These are phyloP conservation scores for Akanthomyces uredinophilus DNA, from an alignment of 2,329 filamentous ascomycete species.

Conservation along the genomic window DNA sequence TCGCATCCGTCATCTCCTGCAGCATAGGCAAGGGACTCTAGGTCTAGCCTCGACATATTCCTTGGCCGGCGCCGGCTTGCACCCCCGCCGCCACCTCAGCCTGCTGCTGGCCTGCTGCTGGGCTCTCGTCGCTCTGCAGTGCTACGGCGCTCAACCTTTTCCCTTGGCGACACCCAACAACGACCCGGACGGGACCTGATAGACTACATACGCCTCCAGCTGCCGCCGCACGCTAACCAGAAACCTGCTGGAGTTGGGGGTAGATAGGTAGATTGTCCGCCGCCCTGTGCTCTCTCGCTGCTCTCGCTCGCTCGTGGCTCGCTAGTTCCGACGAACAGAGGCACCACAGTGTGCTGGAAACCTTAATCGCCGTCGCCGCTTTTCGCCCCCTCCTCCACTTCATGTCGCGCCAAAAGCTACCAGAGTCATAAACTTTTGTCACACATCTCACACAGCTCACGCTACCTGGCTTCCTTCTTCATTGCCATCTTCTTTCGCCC, in stretches of 20 bases:
- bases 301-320: background rate
- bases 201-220: background rate
- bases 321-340: conserved; percentile 4
- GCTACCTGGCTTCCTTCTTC: conserved; percentile 5
- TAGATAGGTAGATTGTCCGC: background rate
- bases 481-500: conserved; percentile 4
- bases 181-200: background rate
- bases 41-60: background rate
- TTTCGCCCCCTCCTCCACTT: conserved; percentile 14
- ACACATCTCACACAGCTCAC: conserved; percentile 13
- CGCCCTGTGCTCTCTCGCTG: background rate
- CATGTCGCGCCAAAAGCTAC: conserved; percentile 13
- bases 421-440: conserved; percentile 11
- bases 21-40: background rate
- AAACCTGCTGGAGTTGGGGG: background rate
- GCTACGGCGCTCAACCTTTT: conserved; percentile 4
- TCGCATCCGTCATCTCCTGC: background rate
- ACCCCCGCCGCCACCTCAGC: conserved; percentile 13
- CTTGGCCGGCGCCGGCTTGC: background rate
- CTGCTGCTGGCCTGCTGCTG: conserved; percentile 9
- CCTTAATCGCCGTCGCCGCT: conserved; percentile 15
- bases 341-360: conserved; percentile 6
- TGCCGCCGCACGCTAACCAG: background rate
- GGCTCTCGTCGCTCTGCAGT: background rate
- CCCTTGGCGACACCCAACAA: conserved; percentile 5